Percentiles rank a stretch among this genome's conserved stretches.
Conservation (phyloP, 2,329 filamentous ascomycete species). For the Alternaria alternata region DNA sequence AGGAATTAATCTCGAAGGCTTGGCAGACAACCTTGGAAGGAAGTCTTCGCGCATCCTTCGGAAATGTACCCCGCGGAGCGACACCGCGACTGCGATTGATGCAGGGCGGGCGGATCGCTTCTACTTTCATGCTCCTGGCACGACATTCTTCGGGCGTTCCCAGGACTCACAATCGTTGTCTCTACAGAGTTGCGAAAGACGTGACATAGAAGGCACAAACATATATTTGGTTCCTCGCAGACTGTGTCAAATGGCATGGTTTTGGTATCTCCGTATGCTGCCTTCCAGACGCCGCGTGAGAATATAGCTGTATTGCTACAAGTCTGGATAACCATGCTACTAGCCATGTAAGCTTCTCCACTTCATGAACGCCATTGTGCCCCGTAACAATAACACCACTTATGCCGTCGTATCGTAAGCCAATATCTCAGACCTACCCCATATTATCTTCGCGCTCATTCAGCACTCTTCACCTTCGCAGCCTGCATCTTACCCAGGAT, state of each 20-base stretch:
- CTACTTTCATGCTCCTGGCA: no score
- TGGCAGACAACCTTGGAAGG: no score
- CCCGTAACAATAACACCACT: conserved; percentile 1
- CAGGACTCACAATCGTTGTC: no score
- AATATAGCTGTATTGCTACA: background rate
- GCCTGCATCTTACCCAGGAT: conserved; percentile 42
- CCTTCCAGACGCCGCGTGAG: background rate
- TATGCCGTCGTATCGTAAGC: background rate
- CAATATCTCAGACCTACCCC: background rate
- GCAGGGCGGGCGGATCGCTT: no score
- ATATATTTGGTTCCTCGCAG: no score
- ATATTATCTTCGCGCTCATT: background rate
- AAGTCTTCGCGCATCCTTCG: no score
- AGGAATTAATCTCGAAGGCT: no score
- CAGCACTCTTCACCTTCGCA: conserved; percentile 18
- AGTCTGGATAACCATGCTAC: background rate
- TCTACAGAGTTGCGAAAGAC: no score
- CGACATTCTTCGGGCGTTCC: no score
- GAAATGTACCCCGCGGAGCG: no score
- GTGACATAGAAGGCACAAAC: no score
- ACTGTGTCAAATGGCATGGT: background rate
- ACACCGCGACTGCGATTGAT: no score
- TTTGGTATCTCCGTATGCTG: background rate
- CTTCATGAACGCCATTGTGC: background rate
- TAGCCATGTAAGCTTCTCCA: background rate